A percentile compares a stretch with the other conserved stretches of the same genome.
Evolutionary conservation across 495 filamentous ascomycete species (phyloP).

Genomic region (Hyaloscypha hepaticicola): DNA sequence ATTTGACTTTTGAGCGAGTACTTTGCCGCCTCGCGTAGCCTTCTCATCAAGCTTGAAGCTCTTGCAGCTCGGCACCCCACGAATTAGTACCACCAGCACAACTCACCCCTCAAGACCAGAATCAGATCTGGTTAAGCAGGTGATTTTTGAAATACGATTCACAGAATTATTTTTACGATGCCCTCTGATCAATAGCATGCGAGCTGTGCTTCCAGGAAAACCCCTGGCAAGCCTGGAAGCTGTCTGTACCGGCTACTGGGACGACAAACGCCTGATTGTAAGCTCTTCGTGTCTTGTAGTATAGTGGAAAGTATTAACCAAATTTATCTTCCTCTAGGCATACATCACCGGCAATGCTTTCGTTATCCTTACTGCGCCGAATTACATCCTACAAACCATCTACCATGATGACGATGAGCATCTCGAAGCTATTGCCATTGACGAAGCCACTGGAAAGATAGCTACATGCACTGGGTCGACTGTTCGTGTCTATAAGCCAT

Average conservation of each 20-base stretch:
- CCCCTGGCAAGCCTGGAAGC: slow-evolving; percentile 89
- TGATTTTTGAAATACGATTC: neutral
- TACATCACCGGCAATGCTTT: slow-evolving; percentile 90
- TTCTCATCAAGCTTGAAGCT: neutral
- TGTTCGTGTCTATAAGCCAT: slow-evolving; percentile 77
- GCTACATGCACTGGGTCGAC: slow-evolving; percentile 64
- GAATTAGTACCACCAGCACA: neutral
- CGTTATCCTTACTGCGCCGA: slow-evolving; percentile 72
- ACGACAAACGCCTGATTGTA: slow-evolving; percentile 77
- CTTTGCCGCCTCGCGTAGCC: neutral
- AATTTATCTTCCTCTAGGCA: slow-evolving; percentile 55
- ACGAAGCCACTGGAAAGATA: slow-evolving; percentile 83
- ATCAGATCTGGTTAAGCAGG: neutral
- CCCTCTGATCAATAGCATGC: slow-evolving; percentile 45
- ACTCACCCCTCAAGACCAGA: neutral
- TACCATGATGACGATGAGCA: slow-evolving; percentile 75
- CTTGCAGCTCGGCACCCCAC: neutral
- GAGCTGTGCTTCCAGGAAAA: slow-evolving; percentile 85
- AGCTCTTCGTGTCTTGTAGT: slow-evolving; percentile 23
- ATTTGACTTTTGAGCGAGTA: neutral
- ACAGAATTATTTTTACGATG: slow-evolving; percentile 18
- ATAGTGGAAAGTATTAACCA: neutral
- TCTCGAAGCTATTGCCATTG: slow-evolving; percentile 73
- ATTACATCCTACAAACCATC: slow-evolving; percentile 82
- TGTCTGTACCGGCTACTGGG: slow-evolving; percentile 82